Evolutionary conservation across 1,284 basidiomycete genomes (phyloP).

Genomic region (Sporisorium scitamineum): DNA sequence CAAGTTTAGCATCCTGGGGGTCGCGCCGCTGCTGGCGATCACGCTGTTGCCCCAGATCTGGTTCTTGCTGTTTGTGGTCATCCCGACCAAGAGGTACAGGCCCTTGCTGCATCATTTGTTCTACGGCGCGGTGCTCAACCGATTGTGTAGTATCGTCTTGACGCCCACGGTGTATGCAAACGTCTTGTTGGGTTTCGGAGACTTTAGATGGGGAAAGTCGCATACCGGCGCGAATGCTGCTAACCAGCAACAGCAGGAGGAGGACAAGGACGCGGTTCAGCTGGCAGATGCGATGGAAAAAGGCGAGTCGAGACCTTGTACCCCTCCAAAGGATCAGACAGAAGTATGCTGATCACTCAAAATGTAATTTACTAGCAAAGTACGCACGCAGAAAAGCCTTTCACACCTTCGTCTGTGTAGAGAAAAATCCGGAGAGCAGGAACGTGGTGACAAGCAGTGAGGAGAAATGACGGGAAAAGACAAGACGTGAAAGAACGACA

Average conservation of each 20-base stretch:
- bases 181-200: conserved; percentile 31
- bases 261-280: background rate
- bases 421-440: background rate
- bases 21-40: conserved; percentile 28
- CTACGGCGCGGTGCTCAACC: conserved; percentile 24
- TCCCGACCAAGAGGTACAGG: conserved; percentile 23
- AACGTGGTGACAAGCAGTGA: background rate
- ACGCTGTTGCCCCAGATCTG: conserved; percentile 39
- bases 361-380: background rate
- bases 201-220: conserved; percentile 34
- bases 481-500: too few species aligned
- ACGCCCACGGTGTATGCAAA: conserved; percentile 38
- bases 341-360: conserved; percentile 11
- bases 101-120: conserved; percentile 17
- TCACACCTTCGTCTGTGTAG: background rate
- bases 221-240: conserved; percentile 30
- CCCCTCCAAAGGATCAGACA: conserved; percentile 25
- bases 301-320: conserved; percentile 11
- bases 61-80: conserved; percentile 28
- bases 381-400: background rate
- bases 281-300: conserved; percentile 17
- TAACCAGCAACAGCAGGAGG: background rate
- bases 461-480: background rate
- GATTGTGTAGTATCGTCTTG: conserved; percentile 24
- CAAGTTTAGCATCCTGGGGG: conserved; percentile 21